phyloP scores from a whole-genome alignment of 2,329 filamentous ascomycete genomes.

The Colletotrichum sp. region DNA sequence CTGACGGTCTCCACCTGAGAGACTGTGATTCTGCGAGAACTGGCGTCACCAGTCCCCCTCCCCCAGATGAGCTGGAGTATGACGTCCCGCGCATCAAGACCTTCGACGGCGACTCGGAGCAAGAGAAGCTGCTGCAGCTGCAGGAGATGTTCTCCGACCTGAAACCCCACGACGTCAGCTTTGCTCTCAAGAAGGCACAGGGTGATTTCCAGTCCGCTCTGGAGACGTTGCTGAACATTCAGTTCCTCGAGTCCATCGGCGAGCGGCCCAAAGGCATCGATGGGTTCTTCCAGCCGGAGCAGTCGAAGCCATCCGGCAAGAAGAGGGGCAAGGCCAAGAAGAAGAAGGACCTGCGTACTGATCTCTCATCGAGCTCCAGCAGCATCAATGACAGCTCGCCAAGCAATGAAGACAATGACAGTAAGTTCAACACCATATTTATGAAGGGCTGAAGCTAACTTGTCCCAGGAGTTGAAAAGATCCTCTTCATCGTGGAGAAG shows the following conservation, averaged over 20 bases:
- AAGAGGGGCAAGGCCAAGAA: conserved; percentile 42
- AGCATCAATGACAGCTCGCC: conserved; percentile 5
- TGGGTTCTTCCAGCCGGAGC: conserved; percentile 70
- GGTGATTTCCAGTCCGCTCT: conserved; percentile 74
- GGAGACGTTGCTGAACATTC: conserved; percentile 80
- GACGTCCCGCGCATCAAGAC: conserved; percentile 22
- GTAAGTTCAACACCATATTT: neutral
- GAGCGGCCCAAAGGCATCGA: conserved; percentile 78
- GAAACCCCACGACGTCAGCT: conserved; percentile 67
- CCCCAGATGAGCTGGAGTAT: conserved; percentile 5
- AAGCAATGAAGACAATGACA: conserved; percentile 1
- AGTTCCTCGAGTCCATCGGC: conserved; percentile 74
- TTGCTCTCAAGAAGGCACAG: conserved; percentile 70
- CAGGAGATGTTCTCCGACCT: conserved; percentile 74
- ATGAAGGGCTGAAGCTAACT: neutral
- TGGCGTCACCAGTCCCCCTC: conserved; percentile 20
- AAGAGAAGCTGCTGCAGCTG: conserved; percentile 69
- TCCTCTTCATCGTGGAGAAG: conserved; percentile 48
- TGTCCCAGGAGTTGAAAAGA: conserved; percentile 39
- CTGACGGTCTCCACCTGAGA: conserved; percentile 28
- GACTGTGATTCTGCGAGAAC: conserved; percentile 35
- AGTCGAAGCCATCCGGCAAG: conserved; percentile 37
- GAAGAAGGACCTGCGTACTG: neutral
- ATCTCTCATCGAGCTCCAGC: conserved; percentile 18
- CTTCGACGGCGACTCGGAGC: conserved; percentile 50